Conservation (phyloP, 306 rosid genomes). For the Alnus glutinosa region DNA sequence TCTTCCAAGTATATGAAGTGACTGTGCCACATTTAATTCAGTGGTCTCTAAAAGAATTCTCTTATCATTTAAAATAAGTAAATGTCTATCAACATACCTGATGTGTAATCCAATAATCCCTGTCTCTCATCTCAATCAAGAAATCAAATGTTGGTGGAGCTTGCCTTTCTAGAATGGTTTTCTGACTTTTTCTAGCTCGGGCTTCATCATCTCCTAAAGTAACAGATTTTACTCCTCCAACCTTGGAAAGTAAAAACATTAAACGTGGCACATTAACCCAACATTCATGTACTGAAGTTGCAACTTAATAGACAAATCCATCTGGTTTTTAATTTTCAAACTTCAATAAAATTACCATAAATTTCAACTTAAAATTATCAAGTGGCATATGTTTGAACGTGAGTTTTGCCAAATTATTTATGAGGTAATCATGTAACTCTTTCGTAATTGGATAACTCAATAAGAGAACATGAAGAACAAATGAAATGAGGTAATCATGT, state of each 20-base stretch:
- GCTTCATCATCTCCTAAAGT: conserved; percentile 71
- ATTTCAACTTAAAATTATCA: neutral
- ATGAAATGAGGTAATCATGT: neutral
- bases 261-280: conserved; percentile 25
- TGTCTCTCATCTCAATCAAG: conserved; percentile 73
- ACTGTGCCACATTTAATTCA: too few species aligned
- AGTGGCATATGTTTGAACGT: neutral
- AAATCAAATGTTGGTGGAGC: conserved; percentile 71
- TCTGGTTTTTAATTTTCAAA: conserved; percentile 16
- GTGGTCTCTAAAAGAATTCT: neutral
- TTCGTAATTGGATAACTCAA: too few species aligned
- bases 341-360: neutral
- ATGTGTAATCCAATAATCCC: conserved; percentile 73
- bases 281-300: conserved; percentile 8
- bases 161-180: conserved; percentile 73
- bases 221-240: conserved; percentile 63
- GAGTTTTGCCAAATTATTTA: neutral
- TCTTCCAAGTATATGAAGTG: neutral
- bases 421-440: too few species aligned
- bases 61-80: conserved; percentile 3
- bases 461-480: neutral
- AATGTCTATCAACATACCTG: conserved; percentile 43
- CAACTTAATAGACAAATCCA: conserved; percentile 11
- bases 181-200: conserved; percentile 57
- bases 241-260: conserved; percentile 37